Conservation (phyloP, 768 basidiomycete genomes). For the Trametes cingulata region DNA sequence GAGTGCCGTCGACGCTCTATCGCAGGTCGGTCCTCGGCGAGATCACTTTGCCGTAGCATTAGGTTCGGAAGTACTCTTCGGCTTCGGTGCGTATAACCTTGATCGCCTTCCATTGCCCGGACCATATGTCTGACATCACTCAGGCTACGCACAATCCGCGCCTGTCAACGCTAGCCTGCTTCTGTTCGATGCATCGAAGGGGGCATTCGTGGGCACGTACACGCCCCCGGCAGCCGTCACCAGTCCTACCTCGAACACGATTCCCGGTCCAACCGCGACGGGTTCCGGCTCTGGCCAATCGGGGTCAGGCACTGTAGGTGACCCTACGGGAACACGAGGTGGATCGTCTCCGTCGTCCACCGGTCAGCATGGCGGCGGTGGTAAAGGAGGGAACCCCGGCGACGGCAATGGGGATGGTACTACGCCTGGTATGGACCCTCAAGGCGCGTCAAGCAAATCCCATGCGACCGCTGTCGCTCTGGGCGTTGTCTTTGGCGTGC, state of each 20-base stretch:
- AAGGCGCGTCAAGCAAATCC: conserved; percentile 19
- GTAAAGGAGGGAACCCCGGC: conserved; percentile 29
- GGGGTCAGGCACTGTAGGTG: conserved; percentile 10
- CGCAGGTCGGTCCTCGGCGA: conserved; percentile 60
- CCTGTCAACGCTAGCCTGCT: conserved; percentile 58
- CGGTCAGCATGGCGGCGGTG: conserved; percentile 24
- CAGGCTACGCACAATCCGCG: conserved; percentile 34
- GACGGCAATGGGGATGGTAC: conserved; percentile 22
- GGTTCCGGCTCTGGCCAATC: conserved; percentile 15
- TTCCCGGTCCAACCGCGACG: conserved; percentile 27
- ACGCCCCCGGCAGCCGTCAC: conserved; percentile 36
- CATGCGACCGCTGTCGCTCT: conserved; percentile 53
- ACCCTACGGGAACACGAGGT: conserved; percentile 4
- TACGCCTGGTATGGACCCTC: conserved; percentile 1
- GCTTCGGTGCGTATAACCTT: conserved; percentile 59
- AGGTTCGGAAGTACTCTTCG: conserved; percentile 68
- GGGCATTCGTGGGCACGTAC: conserved; percentile 40
- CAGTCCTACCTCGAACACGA: conserved; percentile 29
- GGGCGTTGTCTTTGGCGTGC: conserved; percentile 59
- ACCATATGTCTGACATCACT: not conserved
- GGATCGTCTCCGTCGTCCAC: conserved; percentile 18
- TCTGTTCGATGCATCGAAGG: conserved; percentile 47
- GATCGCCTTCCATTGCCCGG: conserved; percentile 42
- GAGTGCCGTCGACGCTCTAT: conserved; percentile 50
- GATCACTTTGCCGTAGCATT: conserved; percentile 74